phyloP scores from a whole-genome alignment of 495 filamentous ascomycete genomes.

The Corynascus novoguineensis region DNA sequence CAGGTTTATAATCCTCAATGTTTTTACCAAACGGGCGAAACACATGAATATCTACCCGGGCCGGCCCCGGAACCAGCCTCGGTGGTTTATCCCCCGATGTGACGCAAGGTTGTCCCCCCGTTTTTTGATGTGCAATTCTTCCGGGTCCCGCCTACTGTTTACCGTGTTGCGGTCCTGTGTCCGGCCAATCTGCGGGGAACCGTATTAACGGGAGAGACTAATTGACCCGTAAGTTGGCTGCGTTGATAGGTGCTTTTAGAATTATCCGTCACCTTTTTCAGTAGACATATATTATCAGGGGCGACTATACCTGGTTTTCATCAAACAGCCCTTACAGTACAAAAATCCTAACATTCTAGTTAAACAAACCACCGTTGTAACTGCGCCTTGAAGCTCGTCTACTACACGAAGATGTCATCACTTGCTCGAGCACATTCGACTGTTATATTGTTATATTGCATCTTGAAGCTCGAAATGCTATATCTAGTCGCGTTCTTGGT shows the following conservation, averaged over 20 bases:
- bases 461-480: too few species aligned
- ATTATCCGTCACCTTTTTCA: neutral
- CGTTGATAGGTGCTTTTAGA: slow-evolving; percentile 1
- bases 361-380: too few species aligned
- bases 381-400: too few species aligned
- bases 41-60: neutral
- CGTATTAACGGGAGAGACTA: neutral
- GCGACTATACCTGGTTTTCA: too few species aligned
- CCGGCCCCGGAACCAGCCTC: neutral
- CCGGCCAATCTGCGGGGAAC: slow-evolving; percentile 2
- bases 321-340: too few species aligned
- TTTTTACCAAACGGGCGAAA: neutral
- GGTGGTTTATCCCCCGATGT: slow-evolving; percentile 10
- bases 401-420: too few species aligned
- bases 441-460: too few species aligned
- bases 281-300: neutral
- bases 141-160: neutral
- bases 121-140: neutral
- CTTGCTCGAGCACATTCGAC: too few species aligned
- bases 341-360: too few species aligned
- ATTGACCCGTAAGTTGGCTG: neutral
- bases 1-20: neutral
- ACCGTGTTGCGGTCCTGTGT: neutral
- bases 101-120: neutral
- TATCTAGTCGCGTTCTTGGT: too few species aligned